Percentiles rank a stretch among this genome's conserved stretches.
These are phyloP conservation scores for Cutaneotrichosporon sp. DNA, from an alignment of 1,284 basidiomycete species.

Conservation along the genomic window DNA sequence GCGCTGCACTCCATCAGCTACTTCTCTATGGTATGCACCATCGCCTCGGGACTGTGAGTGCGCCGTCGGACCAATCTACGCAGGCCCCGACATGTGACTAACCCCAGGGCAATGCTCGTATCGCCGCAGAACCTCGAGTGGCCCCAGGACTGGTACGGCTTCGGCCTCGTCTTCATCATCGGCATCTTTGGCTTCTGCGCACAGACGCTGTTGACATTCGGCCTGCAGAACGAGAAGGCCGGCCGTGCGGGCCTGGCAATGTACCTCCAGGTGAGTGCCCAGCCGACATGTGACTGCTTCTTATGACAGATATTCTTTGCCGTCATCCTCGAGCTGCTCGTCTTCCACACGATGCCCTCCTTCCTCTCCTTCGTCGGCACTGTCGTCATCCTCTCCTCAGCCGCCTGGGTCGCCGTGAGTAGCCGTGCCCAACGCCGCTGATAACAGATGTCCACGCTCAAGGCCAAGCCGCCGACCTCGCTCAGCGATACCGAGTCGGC, in stretches of 20 bases:
- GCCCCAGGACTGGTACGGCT: conserved; percentile 13
- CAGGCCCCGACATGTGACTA: too few relatives aligned
- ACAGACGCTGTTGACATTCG: conserved; percentile 52
- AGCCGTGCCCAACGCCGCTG: background rate
- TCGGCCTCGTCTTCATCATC: conserved; percentile 43
- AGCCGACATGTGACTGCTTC: background rate
- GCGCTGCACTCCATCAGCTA: conserved; percentile 66
- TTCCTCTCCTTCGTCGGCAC: conserved; percentile 43
- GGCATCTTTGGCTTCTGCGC: conserved; percentile 59
- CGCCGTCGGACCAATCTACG: background rate
- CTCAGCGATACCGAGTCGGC: conserved; percentile 21
- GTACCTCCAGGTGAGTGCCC: conserved; percentile 40
- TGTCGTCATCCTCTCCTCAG: conserved; percentile 40
- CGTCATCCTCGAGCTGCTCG: conserved; percentile 41
- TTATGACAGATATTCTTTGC: conserved; percentile 39
- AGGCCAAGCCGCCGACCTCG: conserved; percentile 9
- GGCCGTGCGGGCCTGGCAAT: conserved; percentile 47
- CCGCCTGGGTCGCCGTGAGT: conserved; percentile 47
- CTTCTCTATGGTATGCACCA: conserved; percentile 61
- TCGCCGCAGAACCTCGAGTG: conserved; percentile 10
- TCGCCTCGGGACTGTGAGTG: conserved; percentile 53
- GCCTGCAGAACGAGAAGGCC: conserved; percentile 48
- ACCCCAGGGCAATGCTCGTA: conserved; percentile 20
- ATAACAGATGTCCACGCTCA: conserved; percentile 17
- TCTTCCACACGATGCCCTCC: conserved; percentile 42